Evolutionary conservation across 2,329 filamentous ascomycete species (phyloP).

Genomic region (Diaporthe sp.): DNA sequence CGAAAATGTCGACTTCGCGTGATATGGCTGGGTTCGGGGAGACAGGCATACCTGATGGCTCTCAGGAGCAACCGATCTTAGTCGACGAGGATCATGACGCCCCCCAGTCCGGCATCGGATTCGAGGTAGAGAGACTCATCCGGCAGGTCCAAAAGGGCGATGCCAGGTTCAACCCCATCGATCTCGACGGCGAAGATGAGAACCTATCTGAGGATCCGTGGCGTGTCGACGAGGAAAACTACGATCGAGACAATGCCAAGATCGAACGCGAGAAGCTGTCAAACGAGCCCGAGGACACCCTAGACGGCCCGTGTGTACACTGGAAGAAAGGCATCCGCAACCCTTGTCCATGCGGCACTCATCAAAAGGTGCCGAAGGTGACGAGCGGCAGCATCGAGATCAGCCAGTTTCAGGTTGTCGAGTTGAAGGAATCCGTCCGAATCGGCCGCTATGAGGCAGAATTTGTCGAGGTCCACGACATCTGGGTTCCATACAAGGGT

Average conservation of each 20-base stretch:
- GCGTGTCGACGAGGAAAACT: constrained; percentile 36
- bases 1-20: background rate
- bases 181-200: constrained; percentile 36
- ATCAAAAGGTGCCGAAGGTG: constrained; percentile 35
- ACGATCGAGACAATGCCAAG: constrained; percentile 36
- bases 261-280: background rate
- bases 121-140: constrained; percentile 13
- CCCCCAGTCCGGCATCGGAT: constrained; percentile 7
- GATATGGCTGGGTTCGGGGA: background rate
- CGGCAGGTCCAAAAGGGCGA: constrained; percentile 10
- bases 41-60: background rate
- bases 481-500: constrained; percentile 54
- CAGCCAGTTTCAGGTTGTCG: constrained; percentile 42
- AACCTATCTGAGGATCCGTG: constrained; percentile 33
- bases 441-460: constrained; percentile 41
- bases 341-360: constrained; percentile 34
- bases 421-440: constrained; percentile 45
- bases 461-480: constrained; percentile 54
- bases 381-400: constrained; percentile 35
- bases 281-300: background rate
- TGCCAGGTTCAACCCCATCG: constrained; percentile 11
- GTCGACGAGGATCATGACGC: constrained; percentile 7
- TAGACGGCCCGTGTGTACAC: constrained; percentile 23
- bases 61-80: constrained; percentile 12
- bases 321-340: constrained; percentile 37